Evolutionary conservation across 2,329 filamentous ascomycete genomes (phyloP), one percentile per base, ranked within the genome.

Genomic region (Phoma sp.): DNA sequence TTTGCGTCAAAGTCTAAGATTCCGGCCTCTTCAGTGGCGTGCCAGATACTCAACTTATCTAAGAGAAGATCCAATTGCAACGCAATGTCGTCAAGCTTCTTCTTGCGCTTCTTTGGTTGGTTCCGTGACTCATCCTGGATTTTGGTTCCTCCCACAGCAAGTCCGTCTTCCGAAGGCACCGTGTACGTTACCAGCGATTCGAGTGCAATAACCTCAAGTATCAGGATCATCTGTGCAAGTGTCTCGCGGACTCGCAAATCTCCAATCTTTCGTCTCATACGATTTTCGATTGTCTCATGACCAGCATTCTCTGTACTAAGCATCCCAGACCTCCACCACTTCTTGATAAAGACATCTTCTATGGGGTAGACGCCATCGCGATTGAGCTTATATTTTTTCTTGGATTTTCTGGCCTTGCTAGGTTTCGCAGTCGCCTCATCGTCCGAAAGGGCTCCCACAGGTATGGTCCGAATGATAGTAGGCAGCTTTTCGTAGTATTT

Each of bases 11-110:
- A 74, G 32, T 73, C 68, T 2, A 75, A 25, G 9, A 74, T 70
- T 6, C 72, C 83, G 60, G 89, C 84, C 21, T 85, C 77, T 32
- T 87, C 85, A 7, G 90, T 87, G 3, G 90, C 91, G 69, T 93
- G 89, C 90, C 90, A 94, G 56, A 95, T 95, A 65, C 88, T 91
- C 22, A 95, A 78, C 41, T 89, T 86, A 72, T 95, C 91, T 7
- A 91, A 84, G 46, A 92, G 84, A 0, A 92, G 80, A 67, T 94
- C 90, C 4, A 92, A 78, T 19, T 91, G 80, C 7, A 86, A 77
- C 1, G 82, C 81, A 6, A 91, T 77, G 63, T 92, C 86, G 61
- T 88, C 84, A 51, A 84, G 85, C 64, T 88, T 90, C 72, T 84
- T 88, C 59, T 77, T 78, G 7, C 69, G 69, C 63, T 62, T 81